phyloP scores from a whole-genome alignment of 2,329 filamentous ascomycete species.

The Neopestalotiopsis rosae region DNA sequence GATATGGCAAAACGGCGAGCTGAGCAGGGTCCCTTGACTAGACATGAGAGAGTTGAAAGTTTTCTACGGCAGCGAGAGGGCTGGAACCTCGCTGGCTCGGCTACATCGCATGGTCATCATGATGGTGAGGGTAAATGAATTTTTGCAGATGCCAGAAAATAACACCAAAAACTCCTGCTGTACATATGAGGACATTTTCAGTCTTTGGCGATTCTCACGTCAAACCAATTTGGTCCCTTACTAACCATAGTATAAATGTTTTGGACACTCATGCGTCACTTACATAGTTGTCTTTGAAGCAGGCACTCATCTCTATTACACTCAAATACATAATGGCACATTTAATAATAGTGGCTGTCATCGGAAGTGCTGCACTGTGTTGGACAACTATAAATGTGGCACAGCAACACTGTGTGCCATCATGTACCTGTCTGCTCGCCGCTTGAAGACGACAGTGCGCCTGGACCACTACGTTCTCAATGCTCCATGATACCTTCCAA shows the following conservation, averaged over 20 bases:
- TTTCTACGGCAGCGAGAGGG: slow-evolving; percentile 77
- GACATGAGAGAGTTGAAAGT: slow-evolving; percentile 73
- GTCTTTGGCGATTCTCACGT: background rate
- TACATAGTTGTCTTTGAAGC: background rate
- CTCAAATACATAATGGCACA: too few relatives aligned
- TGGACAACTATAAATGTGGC: too few relatives aligned
- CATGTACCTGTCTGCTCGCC: too few relatives aligned
- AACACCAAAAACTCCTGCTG: background rate
- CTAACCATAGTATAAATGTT: background rate
- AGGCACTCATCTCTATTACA: background rate
- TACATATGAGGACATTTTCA: background rate
- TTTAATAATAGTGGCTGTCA: too few relatives aligned
- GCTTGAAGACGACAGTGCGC: too few relatives aligned
- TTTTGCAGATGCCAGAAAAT: background rate
- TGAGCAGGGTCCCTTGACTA: slow-evolving; percentile 56
- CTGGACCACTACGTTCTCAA: too few relatives aligned
- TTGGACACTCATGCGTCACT: background rate
- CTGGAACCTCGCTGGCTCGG: slow-evolving; percentile 30
- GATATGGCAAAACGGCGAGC: slow-evolving; percentile 59
- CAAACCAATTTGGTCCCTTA: background rate
- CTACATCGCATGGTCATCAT: background rate
- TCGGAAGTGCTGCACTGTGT: too few relatives aligned
- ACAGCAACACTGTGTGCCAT: too few relatives aligned
- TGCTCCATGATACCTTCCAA: too few relatives aligned
- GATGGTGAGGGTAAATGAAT: background rate